Conservation (phyloP, 2,329 filamentous ascomycete species). For the Hortaea werneckii region DNA sequence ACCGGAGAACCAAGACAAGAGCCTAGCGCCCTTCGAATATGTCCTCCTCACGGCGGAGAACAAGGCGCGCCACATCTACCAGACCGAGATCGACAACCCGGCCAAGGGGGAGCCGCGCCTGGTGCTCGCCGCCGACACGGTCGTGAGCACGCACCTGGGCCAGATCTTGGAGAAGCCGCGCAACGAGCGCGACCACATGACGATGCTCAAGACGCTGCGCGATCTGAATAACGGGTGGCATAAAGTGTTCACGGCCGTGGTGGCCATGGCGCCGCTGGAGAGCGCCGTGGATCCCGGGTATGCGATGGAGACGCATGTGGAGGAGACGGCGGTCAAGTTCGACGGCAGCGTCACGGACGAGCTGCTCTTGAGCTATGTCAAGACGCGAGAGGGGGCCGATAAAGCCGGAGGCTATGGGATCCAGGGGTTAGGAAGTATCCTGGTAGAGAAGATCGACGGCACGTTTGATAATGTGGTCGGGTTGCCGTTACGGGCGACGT, state of each 20-base stretch:
- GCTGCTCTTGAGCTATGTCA: constrained; percentile 67
- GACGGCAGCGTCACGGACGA: constrained; percentile 65
- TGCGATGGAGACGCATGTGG: constrained; percentile 66
- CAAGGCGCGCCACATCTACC: constrained; percentile 71
- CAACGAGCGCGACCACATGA: constrained; percentile 67
- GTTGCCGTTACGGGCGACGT: constrained; percentile 65
- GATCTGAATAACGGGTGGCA: constrained; percentile 56
- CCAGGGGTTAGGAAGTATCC: constrained; percentile 75
- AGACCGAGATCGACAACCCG: constrained; percentile 45
- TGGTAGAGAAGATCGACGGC: constrained; percentile 84
- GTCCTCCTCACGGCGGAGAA: constrained; percentile 75
- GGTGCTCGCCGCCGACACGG: constrained; percentile 82
- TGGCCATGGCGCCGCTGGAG: constrained; percentile 69
- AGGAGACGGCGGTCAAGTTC: constrained; percentile 89
- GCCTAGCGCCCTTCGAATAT: constrained; percentile 76
- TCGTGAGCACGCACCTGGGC: constrained; percentile 68
- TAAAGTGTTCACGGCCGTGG: constrained; percentile 77
- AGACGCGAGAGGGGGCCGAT: constrained; percentile 82
- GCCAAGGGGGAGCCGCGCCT: constrained; percentile 61
- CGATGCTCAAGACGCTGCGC: constrained; percentile 72
- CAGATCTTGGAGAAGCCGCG: constrained; percentile 84
- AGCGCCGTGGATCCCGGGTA: constrained; percentile 81
- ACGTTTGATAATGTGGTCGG: constrained; percentile 91
- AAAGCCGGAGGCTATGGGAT: constrained; percentile 95
- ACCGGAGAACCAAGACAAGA: constrained; percentile 77